Evolutionary conservation across 2,329 filamentous ascomycete genomes (phyloP), one percentile per base, ranked within the genome.

Genomic region (Sporothrix humicola): DNA sequence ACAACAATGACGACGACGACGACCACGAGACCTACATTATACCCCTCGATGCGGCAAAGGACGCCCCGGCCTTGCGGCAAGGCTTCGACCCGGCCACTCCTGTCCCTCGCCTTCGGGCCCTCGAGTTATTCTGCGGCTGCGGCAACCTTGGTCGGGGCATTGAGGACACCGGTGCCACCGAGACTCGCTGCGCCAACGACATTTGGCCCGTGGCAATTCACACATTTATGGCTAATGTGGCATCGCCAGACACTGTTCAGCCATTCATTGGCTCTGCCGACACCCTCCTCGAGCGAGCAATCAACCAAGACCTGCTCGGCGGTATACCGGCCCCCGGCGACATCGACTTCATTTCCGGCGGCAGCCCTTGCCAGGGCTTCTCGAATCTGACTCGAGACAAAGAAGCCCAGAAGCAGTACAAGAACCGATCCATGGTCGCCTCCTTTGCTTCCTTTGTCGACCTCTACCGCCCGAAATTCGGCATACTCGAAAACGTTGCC

Each of bases 281-380:
- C 76, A 89, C 92, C 73, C 84, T 92, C 15, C 84, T 95, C 0
- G 79, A 80, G 0, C 80, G 84, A 20, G 89, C 88, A 0, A 82
- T 94, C 0, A 72, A 81, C 10, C 20, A 13, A 59, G 50, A 1
- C 59, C 4, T 3, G n/a, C 2, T 5, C n/a, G 23, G n/a, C 37
- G 0, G 83, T 0, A 84, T 92, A 4, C 90, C 91, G 0, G 77
- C 76, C 0, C 84, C 91, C 0, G 92, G 91, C 0, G 84, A 90
- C 0, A 87, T 95, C 0, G 87, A 92, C 12, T 86, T 93, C 44
- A 88, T 95, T 9, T 88, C 87, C 1, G 93, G 88, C 0, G 93
- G 93, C 0, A 93, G 89, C 70, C 93, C 93, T 0, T 97, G 93
- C 76, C 92, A 91, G 17, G 93, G 92, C 0, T 96, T 94, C 77